phyloP scores from a whole-genome alignment of 495 filamentous ascomycete genomes.

The Hyaloscypha variabilis region DNA sequence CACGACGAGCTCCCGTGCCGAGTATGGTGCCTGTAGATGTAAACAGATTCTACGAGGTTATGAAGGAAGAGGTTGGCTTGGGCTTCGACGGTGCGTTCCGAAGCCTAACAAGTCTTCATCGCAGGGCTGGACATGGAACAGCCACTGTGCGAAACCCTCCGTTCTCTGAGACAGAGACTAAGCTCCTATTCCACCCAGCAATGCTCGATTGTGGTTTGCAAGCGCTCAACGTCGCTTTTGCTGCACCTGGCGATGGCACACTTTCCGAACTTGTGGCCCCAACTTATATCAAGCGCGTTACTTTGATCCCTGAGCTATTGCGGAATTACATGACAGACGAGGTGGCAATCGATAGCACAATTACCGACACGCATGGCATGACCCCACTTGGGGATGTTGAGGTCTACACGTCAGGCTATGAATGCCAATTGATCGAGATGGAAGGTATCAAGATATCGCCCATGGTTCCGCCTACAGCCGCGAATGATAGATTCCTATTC shows the following conservation, averaged over 20 bases:
- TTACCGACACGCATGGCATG: too few relatives aligned
- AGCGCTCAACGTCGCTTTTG: neutral
- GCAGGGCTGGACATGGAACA: neutral
- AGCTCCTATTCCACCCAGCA: neutral
- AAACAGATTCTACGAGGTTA: neutral
- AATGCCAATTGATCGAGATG: too few relatives aligned
- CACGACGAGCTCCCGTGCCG: neutral
- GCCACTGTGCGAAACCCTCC: neutral
- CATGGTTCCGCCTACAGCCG: too few relatives aligned
- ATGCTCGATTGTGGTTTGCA: neutral
- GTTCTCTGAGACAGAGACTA: neutral
- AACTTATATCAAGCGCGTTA: neutral
- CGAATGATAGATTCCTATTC: too few relatives aligned
- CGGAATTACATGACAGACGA: too few relatives aligned
- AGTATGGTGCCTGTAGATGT: neutral
- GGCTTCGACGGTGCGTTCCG: neutral
- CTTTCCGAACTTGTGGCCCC: neutral
- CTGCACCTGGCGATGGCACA: neutral
- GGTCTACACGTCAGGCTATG: too few relatives aligned
- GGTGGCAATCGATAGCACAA: too few relatives aligned
- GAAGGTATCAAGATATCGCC: too few relatives aligned
- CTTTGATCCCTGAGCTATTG: neutral
- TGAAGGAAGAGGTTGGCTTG: neutral
- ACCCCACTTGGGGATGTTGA: too few relatives aligned
- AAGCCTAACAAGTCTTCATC: neutral